Base-by-base conservation (phyloP, 345 rosid species). In the Euphorbia peplus region DNA sequence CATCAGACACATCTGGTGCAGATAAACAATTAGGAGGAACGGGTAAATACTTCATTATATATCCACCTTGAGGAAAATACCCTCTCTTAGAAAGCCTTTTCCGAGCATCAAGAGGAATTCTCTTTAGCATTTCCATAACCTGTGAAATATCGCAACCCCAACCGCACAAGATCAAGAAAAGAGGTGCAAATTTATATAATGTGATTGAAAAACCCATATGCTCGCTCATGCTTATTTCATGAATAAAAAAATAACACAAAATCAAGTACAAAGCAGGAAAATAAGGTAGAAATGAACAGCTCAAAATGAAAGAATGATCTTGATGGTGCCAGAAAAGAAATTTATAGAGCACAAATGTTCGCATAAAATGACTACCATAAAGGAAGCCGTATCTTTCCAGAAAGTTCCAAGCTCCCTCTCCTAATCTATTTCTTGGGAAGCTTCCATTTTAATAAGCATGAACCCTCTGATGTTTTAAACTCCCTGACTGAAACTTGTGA, bases 1-100 rank as follows among this genome's bases (percentile, higher is more conserved):
- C 98, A 76, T 95, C 98, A 15, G 97, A 91, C 67, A 85, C 63
- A 24, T 90, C 99, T 24, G 98, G 99, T 54, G 88, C 92, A 11
- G 97, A 86, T 75, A 95, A 78, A 78, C 98, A 95, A 66, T 95
- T 95, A 4, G 99, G 98, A 18, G 99, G 98, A 71, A 95, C 97
- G n/a, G 99, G 98, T 71, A 95, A 78, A 76, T 77, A 83, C 13
- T 76, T 86, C 61, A 95, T 2, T 42, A 95, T 75, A 67, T 88
- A 95, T 72, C 99, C 99, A 70, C 91, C 95, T 70, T 95, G 99
- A 56, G 97, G 96, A 69, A 90, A 84, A 72, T 83, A 91, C 63
- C 95, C 98, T 77, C 88, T 95, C 37, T 81, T 82, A 53, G 82
- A 60, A 62, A 95, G 96, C 81, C 83, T 95, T 67, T 79, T 88